Evolutionary conservation across 2,329 filamentous ascomycete species (phyloP).

Genomic region (Thielaviopsis ethacetica): DNA sequence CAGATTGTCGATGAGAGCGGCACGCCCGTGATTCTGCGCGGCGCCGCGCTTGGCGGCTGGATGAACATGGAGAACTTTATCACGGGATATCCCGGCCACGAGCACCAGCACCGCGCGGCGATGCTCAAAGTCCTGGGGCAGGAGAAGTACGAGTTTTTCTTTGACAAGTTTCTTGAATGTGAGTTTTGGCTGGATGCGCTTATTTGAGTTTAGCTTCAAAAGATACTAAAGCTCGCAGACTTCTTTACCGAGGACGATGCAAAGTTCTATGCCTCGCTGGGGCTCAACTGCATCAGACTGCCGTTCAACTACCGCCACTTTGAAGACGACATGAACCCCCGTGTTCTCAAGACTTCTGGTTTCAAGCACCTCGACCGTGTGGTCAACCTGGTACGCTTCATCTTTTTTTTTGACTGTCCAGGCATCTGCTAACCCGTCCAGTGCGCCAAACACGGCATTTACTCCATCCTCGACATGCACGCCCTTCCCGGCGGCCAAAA

Average conservation of each 20-base stretch:
- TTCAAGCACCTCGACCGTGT: constrained; percentile 33
- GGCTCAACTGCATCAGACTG: constrained; percentile 40
- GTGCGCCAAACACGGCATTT: constrained; percentile 26
- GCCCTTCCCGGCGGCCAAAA: constrained; percentile 30
- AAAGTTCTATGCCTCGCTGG: constrained; percentile 36
- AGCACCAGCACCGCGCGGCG: constrained; percentile 36
- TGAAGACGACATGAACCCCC: constrained; percentile 34
- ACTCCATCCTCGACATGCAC: constrained; percentile 29
- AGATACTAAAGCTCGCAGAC: constrained; percentile 15
- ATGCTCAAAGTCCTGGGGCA: constrained; percentile 35
- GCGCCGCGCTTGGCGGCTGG: constrained; percentile 19
- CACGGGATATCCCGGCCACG: constrained; percentile 43
- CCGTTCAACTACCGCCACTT: constrained; percentile 46
- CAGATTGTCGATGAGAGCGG: constrained; percentile 28
- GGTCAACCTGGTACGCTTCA: constrained; percentile 19
- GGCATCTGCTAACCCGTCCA: background rate
- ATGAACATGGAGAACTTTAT: constrained; percentile 45
- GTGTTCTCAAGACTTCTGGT: constrained; percentile 28
- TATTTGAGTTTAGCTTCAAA: too few species aligned
- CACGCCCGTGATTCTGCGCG: constrained; percentile 27
- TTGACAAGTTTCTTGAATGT: constrained; percentile 35
- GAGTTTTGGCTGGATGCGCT: background rate
- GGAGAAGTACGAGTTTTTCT: constrained; percentile 43
- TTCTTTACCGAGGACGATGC: constrained; percentile 44
- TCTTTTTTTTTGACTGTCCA: constrained; percentile 11